These are phyloP conservation scores for Astrephomene gubernaculifera DNA, from an alignment of 139 green algal genomes.

Conservation along the genomic window DNA sequence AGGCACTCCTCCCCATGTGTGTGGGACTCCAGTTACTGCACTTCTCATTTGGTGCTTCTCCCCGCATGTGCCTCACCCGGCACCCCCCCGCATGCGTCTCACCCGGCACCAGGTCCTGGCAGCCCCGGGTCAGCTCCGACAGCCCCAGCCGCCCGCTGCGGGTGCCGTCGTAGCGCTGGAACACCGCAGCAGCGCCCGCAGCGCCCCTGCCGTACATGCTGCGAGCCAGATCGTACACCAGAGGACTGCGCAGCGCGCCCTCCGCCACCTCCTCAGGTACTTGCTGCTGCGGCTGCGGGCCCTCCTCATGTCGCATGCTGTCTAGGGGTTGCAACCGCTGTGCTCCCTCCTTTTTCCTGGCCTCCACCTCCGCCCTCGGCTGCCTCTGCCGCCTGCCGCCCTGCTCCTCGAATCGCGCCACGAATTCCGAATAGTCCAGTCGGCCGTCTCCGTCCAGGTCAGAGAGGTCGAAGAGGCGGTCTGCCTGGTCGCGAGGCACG, in stretches of 20 bases:
- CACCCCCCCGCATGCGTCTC: background rate
- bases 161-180: background rate
- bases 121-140: conserved; percentile 14
- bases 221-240: conserved; percentile 30
- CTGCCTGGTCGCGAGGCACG: background rate
- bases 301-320: no score
- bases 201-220: conserved; percentile 26
- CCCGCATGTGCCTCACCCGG: background rate
- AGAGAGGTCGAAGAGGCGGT: conserved; percentile 8
- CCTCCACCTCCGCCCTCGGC: no score
- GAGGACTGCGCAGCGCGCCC: conserved; percentile 5
- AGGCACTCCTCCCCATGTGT: no score
- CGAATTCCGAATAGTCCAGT: conserved; percentile 43
- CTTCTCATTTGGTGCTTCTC: background rate
- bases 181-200: background rate
- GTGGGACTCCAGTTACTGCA: no score
- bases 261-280: conserved; percentile 29
- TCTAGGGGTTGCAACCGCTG: no score
- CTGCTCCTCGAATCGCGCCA: conserved; percentile 10
- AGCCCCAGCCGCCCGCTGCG: background rate
- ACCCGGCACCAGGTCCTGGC: conserved; percentile 41
- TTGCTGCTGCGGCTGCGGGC: no score
- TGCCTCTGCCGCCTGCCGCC: no score
- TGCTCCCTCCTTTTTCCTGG: no score
- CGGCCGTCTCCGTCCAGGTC: conserved; percentile 2